phyloP scores from a whole-genome alignment of 2,329 filamentous ascomycete genomes.

The Didymella pomorum region DNA sequence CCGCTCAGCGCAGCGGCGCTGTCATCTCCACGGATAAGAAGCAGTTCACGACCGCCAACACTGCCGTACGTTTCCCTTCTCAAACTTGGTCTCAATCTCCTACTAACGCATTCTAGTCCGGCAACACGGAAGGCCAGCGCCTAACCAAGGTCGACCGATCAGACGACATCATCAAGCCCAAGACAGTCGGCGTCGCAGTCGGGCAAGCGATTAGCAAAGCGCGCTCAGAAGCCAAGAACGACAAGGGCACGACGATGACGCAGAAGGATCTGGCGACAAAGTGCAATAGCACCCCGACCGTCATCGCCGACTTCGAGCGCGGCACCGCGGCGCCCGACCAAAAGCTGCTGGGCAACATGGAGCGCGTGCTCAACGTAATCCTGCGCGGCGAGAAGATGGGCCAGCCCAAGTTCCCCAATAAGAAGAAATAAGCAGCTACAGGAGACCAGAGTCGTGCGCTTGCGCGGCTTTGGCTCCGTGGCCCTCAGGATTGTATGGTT shows the following conservation, averaged over 20 bases:
- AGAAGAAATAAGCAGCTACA: constrained; percentile 51
- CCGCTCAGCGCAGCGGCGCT: constrained; percentile 80
- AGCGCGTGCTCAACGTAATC: constrained; percentile 87
- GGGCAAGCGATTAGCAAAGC: constrained; percentile 83
- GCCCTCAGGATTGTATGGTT: too few species aligned
- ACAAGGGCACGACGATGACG: constrained; percentile 75
- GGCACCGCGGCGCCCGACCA: constrained; percentile 82
- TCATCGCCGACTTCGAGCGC: constrained; percentile 86
- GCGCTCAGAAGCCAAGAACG: constrained; percentile 82
- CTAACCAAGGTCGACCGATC: constrained; percentile 97
- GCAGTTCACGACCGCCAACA: constrained; percentile 72
- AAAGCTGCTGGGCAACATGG: constrained; percentile 79
- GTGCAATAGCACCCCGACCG: constrained; percentile 83
- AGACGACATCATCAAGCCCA: constrained; percentile 97
- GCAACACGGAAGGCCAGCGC: constrained; percentile 78
- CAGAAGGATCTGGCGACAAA: constrained; percentile 87
- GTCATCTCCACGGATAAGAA: constrained; percentile 94
- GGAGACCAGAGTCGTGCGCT: constrained; percentile 37
- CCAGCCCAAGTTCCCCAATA: constrained; percentile 80
- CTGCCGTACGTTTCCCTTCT: constrained; percentile 63
- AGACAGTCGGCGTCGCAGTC: constrained; percentile 79
- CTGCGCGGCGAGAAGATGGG: constrained; percentile 87
- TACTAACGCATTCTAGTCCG: constrained; percentile 18
- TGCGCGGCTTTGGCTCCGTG: constrained; percentile 8
- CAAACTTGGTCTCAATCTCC: too few species aligned